Percentiles rank a stretch among this genome's conserved stretches.
Evolutionary conservation across 1,284 basidiomycete genomes (phyloP).

Genomic region (Cutaneotrichosporon sp.): DNA sequence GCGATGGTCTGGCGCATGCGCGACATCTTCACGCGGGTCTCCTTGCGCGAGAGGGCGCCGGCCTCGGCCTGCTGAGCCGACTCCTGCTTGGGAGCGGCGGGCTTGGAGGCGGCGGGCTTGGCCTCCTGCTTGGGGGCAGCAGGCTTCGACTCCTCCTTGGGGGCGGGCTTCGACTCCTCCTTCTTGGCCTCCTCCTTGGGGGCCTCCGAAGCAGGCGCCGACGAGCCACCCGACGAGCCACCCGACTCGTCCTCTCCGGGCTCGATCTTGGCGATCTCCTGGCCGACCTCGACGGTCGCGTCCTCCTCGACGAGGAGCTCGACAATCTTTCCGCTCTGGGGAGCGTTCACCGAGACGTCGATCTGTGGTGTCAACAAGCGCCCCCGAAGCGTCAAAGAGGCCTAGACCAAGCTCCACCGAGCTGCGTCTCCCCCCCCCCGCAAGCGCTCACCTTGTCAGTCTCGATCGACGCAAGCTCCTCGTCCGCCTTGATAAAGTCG

Average conservation of each 20-base stretch:
- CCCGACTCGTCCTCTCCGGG: slow-evolving; percentile 68
- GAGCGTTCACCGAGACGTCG: slow-evolving; percentile 95
- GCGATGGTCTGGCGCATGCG: slow-evolving; percentile 97
- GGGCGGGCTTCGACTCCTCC: slow-evolving; percentile 55
- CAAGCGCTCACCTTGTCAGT: slow-evolving; percentile 84
- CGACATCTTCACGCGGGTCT: slow-evolving; percentile 95
- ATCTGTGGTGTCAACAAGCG: slow-evolving; percentile 63
- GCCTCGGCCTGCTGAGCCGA: slow-evolving; percentile 64
- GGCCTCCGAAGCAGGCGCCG: slow-evolving; percentile 33
- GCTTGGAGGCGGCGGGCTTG: slow-evolving; percentile 28
- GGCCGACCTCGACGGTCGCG: slow-evolving; percentile 90
- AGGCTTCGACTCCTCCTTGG: slow-evolving; percentile 42
- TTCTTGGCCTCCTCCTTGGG: slow-evolving; percentile 55
- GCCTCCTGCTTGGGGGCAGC: slow-evolving; percentile 13
- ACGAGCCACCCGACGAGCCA: slow-evolving; percentile 46
- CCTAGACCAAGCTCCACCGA: background rate
- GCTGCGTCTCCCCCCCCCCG: background rate
- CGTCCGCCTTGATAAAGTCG: slow-evolving; percentile 85
- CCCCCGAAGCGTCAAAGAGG: background rate
- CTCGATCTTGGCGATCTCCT: slow-evolving; percentile 91
- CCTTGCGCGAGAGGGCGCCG: slow-evolving; percentile 61
- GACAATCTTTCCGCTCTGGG: slow-evolving; percentile 81
- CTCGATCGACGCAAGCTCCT: slow-evolving; percentile 97
- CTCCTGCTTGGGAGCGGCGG: slow-evolving; percentile 35
- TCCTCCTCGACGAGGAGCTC: slow-evolving; percentile 89